Conservation (phyloP, 2,329 filamentous ascomycete genomes). For the Colletotrichum filicis region DNA sequence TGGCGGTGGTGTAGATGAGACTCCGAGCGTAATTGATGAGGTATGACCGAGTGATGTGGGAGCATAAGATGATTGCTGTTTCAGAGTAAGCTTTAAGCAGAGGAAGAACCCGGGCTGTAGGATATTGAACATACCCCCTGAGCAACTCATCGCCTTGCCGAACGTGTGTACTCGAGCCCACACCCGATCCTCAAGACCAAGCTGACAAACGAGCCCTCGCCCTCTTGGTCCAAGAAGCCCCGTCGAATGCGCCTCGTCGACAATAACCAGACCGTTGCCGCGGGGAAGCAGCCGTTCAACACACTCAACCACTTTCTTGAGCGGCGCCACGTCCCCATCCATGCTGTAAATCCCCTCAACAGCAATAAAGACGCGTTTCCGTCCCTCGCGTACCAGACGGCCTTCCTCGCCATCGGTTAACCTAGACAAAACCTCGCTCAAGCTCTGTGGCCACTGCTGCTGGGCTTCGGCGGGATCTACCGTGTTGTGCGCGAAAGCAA, state of each 20-base stretch:
- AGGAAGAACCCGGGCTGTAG: neutral
- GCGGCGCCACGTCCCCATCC: constrained; percentile 79
- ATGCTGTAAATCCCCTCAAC: constrained; percentile 83
- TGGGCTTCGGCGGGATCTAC: constrained; percentile 40
- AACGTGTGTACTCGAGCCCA: constrained; percentile 73
- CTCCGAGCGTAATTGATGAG: constrained; percentile 82
- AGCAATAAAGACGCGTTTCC: constrained; percentile 71
- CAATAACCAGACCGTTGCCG: constrained; percentile 70
- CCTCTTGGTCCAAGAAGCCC: constrained; percentile 68
- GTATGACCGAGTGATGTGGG: constrained; percentile 67
- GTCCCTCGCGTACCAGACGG: constrained; percentile 46
- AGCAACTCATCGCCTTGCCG: constrained; percentile 74
- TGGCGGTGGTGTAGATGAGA: constrained; percentile 79
- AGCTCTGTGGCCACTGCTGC: constrained; percentile 17
- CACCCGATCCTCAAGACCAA: constrained; percentile 65
- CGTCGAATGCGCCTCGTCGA: constrained; percentile 77
- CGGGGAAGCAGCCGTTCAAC: constrained; percentile 65
- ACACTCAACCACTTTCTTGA: constrained; percentile 68
- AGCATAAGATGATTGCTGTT: constrained; percentile 68
- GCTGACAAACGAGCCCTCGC: constrained; percentile 66
- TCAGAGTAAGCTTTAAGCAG: neutral
- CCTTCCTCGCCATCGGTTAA: constrained; percentile 49
- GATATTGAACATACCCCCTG: constrained; percentile 67
- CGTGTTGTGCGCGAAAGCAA: constrained; percentile 69
- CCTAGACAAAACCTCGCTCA: constrained; percentile 43